Evolutionary conservation across 768 basidiomycete genomes (phyloP).

Genomic region (Russula virescens): DNA sequence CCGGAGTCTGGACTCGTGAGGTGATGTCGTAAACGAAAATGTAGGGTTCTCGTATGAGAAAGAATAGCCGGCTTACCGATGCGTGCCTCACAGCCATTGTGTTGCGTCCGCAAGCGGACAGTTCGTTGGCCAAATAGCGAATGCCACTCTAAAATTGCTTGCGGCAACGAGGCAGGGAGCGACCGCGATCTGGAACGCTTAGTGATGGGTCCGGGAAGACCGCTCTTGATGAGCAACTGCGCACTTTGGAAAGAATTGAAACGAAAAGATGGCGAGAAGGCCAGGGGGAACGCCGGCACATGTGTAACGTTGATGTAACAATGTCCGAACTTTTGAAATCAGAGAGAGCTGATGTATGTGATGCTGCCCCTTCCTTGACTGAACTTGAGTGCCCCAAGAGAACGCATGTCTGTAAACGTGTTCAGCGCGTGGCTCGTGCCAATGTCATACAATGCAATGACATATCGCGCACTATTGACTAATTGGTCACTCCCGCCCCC

Average conservation of each 20-base stretch:
- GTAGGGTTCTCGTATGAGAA: conserved; percentile 1
- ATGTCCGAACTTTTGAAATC: neutral
- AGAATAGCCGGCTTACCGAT: conserved; percentile 15
- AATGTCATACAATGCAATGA: neutral
- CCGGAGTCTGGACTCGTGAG: conserved; percentile 14
- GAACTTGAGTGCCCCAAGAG: neutral
- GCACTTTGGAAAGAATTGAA: neutral
- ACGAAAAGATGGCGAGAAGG: conserved; percentile 3
- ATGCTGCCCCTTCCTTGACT: neutral
- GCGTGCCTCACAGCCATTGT: conserved; percentile 15
- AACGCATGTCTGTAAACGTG: conserved; percentile 18
- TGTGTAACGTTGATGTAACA: conserved; percentile 19
- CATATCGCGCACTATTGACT: conserved; percentile 7
- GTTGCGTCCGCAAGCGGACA: neutral
- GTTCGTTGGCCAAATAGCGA: conserved; percentile 11
- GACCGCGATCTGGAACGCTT: conserved; percentile 18
- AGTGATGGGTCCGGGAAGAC: conserved; percentile 15
- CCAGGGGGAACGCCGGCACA: neutral
- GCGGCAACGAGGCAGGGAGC: conserved; percentile 15
- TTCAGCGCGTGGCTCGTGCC: conserved; percentile 20
- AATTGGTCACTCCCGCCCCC: neutral
- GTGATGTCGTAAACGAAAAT: conserved; percentile 21
- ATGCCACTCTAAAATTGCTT: conserved; percentile 18
- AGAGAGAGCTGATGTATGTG: neutral
- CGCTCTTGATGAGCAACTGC: conserved; percentile 6